Percentiles rank a stretch among this genome's conserved stretches.
These are phyloP conservation scores for Dipteronia dyeriana DNA, from an alignment of 345 rosid genomes.

Conservation along the genomic window DNA sequence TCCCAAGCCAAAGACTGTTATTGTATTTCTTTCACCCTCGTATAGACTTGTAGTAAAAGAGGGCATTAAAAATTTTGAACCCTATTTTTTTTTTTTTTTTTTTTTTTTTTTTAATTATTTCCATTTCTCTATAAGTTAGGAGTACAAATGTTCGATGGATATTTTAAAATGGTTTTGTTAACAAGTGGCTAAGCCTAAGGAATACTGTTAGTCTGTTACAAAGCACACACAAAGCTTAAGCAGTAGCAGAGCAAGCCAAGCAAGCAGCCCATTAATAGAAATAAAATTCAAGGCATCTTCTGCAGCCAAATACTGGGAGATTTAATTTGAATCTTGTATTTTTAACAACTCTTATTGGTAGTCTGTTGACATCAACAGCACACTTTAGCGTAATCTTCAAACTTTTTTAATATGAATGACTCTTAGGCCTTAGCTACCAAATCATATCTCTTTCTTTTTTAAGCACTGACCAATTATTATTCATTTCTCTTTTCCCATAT, in stretches of 20 bases:
- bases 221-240: no score
- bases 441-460: background rate
- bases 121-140: background rate
- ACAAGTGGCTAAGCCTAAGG: background rate
- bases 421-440: background rate
- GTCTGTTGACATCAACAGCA: background rate
- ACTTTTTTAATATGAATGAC: no score
- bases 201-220: background rate
- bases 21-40: background rate
- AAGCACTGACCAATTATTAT: no score
- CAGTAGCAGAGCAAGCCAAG: no score
- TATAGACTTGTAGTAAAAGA: background rate
- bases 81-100: background rate
- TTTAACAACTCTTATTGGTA: background rate
- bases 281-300: background rate
- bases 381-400: background rate
- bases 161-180: background rate
- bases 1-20: background rate
- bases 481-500: no score
- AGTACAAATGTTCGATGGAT: background rate
- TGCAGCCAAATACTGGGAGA: background rate
- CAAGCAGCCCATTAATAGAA: no score
- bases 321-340: background rate
- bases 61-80: background rate
- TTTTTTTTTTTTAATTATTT: no score